These are phyloP conservation scores for Suhomyces bokatorum DNA, from an alignment of 1,139 yeast species.

Conservation along the genomic window DNA sequence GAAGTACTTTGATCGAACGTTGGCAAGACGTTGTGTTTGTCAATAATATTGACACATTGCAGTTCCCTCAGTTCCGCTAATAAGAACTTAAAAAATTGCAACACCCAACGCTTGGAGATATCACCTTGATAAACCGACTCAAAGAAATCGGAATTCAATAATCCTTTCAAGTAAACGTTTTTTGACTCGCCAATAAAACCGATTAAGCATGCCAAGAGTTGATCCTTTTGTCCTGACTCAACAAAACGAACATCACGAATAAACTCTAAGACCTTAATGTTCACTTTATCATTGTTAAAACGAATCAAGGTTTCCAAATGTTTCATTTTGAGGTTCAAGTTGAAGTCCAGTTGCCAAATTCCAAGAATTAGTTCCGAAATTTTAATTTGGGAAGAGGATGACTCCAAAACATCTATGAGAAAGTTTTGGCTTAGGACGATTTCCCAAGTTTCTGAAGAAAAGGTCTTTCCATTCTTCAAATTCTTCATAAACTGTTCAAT, in stretches of 20 bases:
- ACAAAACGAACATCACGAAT: conserved; percentile 7
- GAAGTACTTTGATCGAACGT: background rate
- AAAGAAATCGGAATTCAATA: conserved; percentile 16
- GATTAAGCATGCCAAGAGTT: conserved; percentile 12
- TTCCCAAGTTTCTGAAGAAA: conserved; percentile 36
- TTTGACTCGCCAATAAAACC: conserved; percentile 16
- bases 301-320: conserved; percentile 25
- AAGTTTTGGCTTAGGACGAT: conserved; percentile 36
- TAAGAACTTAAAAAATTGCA: conserved; percentile 22
- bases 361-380: conserved; percentile 28
- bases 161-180: conserved; percentile 24
- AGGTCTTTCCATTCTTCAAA: conserved; percentile 33
- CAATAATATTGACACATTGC: conserved; percentile 14
- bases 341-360: conserved; percentile 25
- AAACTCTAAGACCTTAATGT: conserved; percentile 26
- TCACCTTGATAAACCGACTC: conserved; percentile 15
- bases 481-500: conserved; percentile 26
- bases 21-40: conserved; percentile 6
- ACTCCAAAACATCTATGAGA: conserved; percentile 17
- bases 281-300: conserved; percentile 31
- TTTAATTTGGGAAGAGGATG: conserved; percentile 15
- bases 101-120: conserved; percentile 21
- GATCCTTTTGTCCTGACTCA: too few species aligned
- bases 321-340: conserved; percentile 14
- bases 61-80: conserved; percentile 11